Conservation (phyloP, 345 rosid species). For the Litchi chinensis region DNA sequence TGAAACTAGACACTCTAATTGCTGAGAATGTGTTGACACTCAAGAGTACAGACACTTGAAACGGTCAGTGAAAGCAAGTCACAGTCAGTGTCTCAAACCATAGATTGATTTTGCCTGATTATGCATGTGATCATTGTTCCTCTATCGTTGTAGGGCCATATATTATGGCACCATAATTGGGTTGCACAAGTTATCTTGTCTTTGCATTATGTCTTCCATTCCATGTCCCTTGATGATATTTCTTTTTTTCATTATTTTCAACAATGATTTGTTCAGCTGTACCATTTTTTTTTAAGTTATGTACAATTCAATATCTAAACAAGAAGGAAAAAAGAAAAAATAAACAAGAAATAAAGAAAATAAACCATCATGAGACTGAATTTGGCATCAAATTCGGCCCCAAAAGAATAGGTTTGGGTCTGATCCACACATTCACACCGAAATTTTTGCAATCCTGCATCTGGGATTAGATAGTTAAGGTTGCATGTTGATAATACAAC, state of each 20-base stretch:
- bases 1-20: background rate
- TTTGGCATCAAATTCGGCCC: background rate
- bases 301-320: too few relatives aligned
- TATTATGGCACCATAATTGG: background rate
- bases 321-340: too few relatives aligned
- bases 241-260: background rate
- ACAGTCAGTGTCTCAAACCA: constrained; percentile 21
- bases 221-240: background rate
- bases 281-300: too few relatives aligned
- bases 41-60: constrained; percentile 19
- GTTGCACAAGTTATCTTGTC: background rate
- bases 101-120: constrained; percentile 20
- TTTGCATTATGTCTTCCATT: background rate
- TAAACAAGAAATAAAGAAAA: too few relatives aligned
- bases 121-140: constrained; percentile 34
- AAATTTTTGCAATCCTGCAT: background rate
- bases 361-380: too few relatives aligned
- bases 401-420: background rate
- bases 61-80: constrained; percentile 17
- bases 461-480: background rate
- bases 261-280: too few relatives aligned
- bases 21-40: constrained; percentile 13
- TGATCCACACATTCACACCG: background rate
- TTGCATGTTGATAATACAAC: background rate
- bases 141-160: constrained; percentile 16